Conservation (phyloP, 129 eudicot species). For the Heracleum sosnowskyi region DNA sequence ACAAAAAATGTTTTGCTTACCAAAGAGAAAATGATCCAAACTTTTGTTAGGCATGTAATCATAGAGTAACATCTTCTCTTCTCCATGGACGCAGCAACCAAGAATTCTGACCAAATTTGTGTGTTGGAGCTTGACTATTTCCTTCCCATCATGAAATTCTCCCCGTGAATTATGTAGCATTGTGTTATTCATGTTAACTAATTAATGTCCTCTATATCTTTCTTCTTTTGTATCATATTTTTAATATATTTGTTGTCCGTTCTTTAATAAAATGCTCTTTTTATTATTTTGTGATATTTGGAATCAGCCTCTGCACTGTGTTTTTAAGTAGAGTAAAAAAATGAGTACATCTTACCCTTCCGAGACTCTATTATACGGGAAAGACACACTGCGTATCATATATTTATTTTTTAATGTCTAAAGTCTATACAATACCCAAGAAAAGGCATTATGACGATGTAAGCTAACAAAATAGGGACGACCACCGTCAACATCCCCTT, state of each 20-base stretch:
- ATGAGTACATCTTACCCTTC: too few species aligned
- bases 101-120: conserved; percentile 1
- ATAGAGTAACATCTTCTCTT: conserved; percentile 6
- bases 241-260: too few species aligned
- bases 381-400: too few species aligned
- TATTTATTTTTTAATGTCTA: too few species aligned
- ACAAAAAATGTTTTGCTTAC: not conserved
- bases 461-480: not conserved
- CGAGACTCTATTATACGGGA: too few species aligned
- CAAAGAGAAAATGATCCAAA: conserved; percentile 15
- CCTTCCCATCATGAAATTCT: conserved; percentile 17
- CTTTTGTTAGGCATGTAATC: conserved; percentile 21
- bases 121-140: conserved; percentile 22
- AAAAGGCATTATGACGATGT: not conserved
- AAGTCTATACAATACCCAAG: not conserved
- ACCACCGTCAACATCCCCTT: conserved; percentile 11
- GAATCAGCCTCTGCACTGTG: too few species aligned
- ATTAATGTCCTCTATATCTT: not conserved
- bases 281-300: too few species aligned
- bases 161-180: conserved; percentile 11
- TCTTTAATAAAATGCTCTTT: too few species aligned
- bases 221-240: too few species aligned
- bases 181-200: not conserved
- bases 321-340: too few species aligned
- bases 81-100: conserved; percentile 4